A percentile compares a stretch with the other conserved stretches of the same genome.
Evolutionary conservation across 192 early-diverging fungal genomes (phyloP).

Genomic region (Paraglomus occultum): DNA sequence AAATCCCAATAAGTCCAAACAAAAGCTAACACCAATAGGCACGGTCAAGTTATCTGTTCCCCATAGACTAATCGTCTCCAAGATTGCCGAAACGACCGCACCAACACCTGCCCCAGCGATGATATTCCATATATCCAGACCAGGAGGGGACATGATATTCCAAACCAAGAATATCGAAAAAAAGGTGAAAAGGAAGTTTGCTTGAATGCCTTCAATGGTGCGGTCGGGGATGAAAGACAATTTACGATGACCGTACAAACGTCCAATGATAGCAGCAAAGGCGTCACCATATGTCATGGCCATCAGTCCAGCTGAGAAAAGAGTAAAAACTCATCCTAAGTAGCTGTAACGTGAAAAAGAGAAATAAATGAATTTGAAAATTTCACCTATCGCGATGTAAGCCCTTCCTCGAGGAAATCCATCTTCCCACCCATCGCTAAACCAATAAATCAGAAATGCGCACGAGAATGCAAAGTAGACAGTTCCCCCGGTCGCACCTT

Average conservation of each 20-base stretch:
- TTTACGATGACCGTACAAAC: conserved; percentile 11
- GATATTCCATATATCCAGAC: not conserved
- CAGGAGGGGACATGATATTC: conserved; percentile 17
- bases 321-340: not conserved
- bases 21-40: conserved; percentile 27
- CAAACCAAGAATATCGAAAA: conserved; percentile 14
- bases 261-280: conserved; percentile 30
- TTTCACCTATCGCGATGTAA: conserved; percentile 17
- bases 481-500: conserved; percentile 28
- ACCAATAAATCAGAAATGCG: conserved; percentile 16
- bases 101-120: conserved; percentile 23
- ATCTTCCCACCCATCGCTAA: conserved; percentile 17
- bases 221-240: no score
- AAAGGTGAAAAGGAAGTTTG: conserved; percentile 27
- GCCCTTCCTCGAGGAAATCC: conserved; percentile 19
- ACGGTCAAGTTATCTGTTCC: conserved; percentile 34
- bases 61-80: conserved; percentile 31
- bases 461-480: conserved; percentile 32
- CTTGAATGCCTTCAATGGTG: conserved; percentile 32
- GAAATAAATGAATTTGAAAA: no score
- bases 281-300: conserved; percentile 37
- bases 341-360: not conserved
- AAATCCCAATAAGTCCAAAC: not conserved
- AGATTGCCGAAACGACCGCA: conserved; percentile 18
- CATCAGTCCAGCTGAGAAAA: conserved; percentile 29